Evolutionary conservation across 352 stramenopile genomes (phyloP).

Genomic region (Globisporangium alternatum): DNA sequence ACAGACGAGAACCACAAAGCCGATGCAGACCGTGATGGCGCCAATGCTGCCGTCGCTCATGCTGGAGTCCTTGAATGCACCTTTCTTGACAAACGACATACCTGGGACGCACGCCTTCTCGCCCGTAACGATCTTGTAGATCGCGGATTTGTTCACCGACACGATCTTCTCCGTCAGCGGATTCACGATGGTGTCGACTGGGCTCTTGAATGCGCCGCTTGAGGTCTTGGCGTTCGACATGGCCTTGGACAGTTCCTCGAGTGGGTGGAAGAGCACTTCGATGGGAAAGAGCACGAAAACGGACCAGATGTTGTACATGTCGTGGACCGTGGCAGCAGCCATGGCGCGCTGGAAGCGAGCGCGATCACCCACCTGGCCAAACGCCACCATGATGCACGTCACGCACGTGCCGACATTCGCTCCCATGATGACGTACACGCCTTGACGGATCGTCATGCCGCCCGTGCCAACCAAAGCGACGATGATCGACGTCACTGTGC

Average conservation of each 20-base stretch:
- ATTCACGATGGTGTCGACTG: conserved; percentile 42
- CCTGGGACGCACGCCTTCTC: conserved; percentile 23
- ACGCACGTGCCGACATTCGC: conserved; percentile 90
- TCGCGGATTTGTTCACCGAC: conserved; percentile 33
- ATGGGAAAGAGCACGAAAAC: conserved; percentile 73
- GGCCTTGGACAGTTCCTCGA: conserved; percentile 53
- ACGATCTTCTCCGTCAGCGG: conserved; percentile 34
- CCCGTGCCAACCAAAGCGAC: conserved; percentile 63
- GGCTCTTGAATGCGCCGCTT: conserved; percentile 37
- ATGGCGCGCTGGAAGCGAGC: conserved; percentile 65
- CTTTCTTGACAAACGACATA: conserved; percentile 35
- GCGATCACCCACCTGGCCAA: conserved; percentile 79
- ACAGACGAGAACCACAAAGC: conserved; percentile 44
- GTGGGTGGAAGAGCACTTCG: conserved; percentile 55
- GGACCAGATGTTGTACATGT: conserved; percentile 90
- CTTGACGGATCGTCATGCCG: conserved; percentile 73
- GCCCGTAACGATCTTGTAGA: conserved; percentile 36
- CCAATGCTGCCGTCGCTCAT: conserved; percentile 45
- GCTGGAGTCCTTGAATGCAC: conserved; percentile 28
- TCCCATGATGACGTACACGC: conserved; percentile 92
- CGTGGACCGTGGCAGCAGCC: conserved; percentile 50
- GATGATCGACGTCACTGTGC: conserved; percentile 78
- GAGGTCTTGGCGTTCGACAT: conserved; percentile 35
- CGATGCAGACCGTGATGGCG: conserved; percentile 42
- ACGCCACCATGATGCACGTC: conserved; percentile 90